A percentile compares a stretch with the other conserved stretches of the same genome.
These are phyloP conservation scores for Fusarium sp. DNA, from an alignment of 2,329 filamentous ascomycete species.

Conservation along the genomic window DNA sequence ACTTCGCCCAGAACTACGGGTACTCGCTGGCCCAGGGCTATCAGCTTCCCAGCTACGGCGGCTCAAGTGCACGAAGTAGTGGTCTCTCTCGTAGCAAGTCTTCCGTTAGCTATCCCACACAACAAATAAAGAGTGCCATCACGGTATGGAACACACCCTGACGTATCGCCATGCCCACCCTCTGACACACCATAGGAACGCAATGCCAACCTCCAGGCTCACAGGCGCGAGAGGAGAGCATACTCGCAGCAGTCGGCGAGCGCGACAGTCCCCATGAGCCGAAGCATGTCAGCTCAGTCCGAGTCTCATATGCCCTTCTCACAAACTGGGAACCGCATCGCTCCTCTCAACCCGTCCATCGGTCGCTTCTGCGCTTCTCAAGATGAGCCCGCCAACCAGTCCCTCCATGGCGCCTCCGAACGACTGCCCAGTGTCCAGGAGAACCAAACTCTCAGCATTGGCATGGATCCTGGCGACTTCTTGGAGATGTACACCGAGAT, in stretches of 20 bases:
- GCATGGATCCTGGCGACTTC: conserved; percentile 55
- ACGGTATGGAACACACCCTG: conserved; percentile 34
- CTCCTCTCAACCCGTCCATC: conserved; percentile 45
- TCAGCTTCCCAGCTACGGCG: conserved; percentile 35
- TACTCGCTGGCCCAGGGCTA: conserved; percentile 28
- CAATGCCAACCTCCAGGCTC: conserved; percentile 24
- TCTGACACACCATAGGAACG: conserved; percentile 38
- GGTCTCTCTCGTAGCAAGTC: conserved; percentile 46
- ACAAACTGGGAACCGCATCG: conserved; percentile 49
- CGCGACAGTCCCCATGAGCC: conserved; percentile 56
- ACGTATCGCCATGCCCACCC: neutral
- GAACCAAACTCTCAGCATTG: conserved; percentile 46
- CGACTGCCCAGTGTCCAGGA: conserved; percentile 55
- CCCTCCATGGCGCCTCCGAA: conserved; percentile 37
- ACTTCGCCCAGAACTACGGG: conserved; percentile 27
- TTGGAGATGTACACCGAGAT: conserved; percentile 48
- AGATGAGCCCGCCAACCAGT: conserved; percentile 47
- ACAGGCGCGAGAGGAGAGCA: conserved; percentile 40
- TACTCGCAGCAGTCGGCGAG: conserved; percentile 46
- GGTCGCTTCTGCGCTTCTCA: conserved; percentile 48
- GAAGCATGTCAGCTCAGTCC: conserved; percentile 57
- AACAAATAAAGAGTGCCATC: conserved; percentile 39
- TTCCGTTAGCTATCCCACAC: conserved; percentile 44
- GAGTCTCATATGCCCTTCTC: conserved; percentile 55
- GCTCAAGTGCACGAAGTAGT: conserved; percentile 35